phyloP scores from a whole-genome alignment of 179 eudicot genomes.

The Amaranthus tricolor region DNA sequence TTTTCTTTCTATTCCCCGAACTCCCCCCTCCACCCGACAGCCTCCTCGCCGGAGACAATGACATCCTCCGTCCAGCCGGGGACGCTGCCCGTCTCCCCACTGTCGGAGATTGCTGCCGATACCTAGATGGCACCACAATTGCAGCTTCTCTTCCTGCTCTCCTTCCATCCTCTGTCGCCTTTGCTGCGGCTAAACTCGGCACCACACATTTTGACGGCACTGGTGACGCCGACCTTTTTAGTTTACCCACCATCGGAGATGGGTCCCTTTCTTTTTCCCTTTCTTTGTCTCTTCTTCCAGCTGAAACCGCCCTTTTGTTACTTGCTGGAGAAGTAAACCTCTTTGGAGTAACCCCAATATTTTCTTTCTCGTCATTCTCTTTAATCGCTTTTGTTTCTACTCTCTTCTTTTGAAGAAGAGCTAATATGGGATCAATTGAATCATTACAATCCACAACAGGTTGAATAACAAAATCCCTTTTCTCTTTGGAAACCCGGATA shows the following conservation, averaged over 20 bases:
- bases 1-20: slow-evolving; percentile 65
- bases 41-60: slow-evolving; percentile 58
- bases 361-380: slow-evolving; percentile 44
- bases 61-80: slow-evolving; percentile 57
- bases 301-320: slow-evolving; percentile 40
- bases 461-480: slow-evolving; percentile 58
- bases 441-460: slow-evolving; percentile 41
- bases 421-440: slow-evolving; percentile 43
- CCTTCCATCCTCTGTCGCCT: slow-evolving; percentile 70
- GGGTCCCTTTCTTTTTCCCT: slow-evolving; percentile 45
- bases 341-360: slow-evolving; percentile 35
- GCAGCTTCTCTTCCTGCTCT: slow-evolving; percentile 63
- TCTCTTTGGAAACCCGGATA: slow-evolving; percentile 1
- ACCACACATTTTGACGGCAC: slow-evolving; percentile 87
- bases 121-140: slow-evolving; percentile 88
- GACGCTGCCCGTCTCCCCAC: slow-evolving; percentile 50
- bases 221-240: slow-evolving; percentile 79
- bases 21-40: slow-evolving; percentile 52
- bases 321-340: slow-evolving; percentile 73
- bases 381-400: neutral
- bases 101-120: slow-evolving; percentile 79
- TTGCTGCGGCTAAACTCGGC: slow-evolving; percentile 74
- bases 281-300: slow-evolving; percentile 53
- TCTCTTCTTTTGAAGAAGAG: slow-evolving; percentile 27
- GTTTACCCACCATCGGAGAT: slow-evolving; percentile 52